Evolutionary conservation across 805 yeast genomes (phyloP), one percentile per base, ranked within the genome.

Genomic region (Yarrowia divulgata): DNA sequence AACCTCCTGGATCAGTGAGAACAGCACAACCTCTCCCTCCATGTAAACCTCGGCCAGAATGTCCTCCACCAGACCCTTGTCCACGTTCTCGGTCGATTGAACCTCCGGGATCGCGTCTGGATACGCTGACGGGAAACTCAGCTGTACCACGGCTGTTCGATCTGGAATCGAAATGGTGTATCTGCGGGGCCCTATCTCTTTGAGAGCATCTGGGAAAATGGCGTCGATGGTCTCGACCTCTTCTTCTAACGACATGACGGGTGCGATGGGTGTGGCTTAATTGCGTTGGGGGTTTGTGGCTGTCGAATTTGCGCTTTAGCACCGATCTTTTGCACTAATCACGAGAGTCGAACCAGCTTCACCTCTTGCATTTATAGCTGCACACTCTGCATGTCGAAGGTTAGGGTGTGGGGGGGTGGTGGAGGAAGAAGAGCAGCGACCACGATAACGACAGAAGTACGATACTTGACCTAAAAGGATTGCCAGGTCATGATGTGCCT

Each of bases 181-280:
- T 8, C 85, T 78, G 9, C 80, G 75, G 0, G 74, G 71, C 7
- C 78, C 73, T 68, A 73, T 71, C 45, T 72, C 71, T 34, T 73
- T 77, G 43, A 87, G 76, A 49, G 86, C 82, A 16, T 83, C 90
- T 0, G 97, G 97, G 75, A 87, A 94, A 13, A 95, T 94, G 3
- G 97, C 95, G 69, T 91, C 90, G 12, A 94, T 87, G 13, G 97
- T 94, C 48, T 85, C 87, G 19, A 91, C 78, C 75, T 94, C 99
- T 68, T 91, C 95, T 23, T 75, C 75, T 8, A 90, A 79, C 42
- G 68, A 48, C 66, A 60, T 60, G 14, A 35, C 19, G 32, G 32
- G 5, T 9, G 46, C 12, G 9, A 39, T 10, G 35, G 3, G 29
- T 23, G 8, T 23, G 35, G 40, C 10, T 55, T 8, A 16, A 23